phyloP scores from a whole-genome alignment of 495 filamentous ascomycete species.

The Penicillium macrosclerotiorum region DNA sequence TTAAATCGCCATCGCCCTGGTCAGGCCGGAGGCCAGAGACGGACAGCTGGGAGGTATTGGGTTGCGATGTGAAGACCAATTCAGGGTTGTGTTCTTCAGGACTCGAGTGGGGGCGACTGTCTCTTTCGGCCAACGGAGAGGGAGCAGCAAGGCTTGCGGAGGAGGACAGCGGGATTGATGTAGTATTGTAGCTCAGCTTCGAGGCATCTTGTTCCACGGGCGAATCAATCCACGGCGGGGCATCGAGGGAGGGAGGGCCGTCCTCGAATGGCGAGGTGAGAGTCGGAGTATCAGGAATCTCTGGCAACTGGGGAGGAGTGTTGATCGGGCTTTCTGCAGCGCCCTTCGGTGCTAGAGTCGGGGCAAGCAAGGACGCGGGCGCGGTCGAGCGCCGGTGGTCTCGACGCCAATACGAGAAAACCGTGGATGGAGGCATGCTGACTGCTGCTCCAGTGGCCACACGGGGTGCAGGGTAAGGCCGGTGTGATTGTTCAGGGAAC shows the following conservation, averaged over 20 bases:
- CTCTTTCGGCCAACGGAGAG: constrained; percentile 26
- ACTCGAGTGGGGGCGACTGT: constrained; percentile 34
- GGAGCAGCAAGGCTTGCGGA: constrained; percentile 29
- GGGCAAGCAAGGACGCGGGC: constrained; percentile 27
- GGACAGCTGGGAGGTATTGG: constrained; percentile 31
- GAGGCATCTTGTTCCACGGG: constrained; percentile 23
- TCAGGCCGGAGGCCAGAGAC: constrained; percentile 21
- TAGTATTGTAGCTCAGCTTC: constrained; percentile 24
- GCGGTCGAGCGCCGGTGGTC: constrained; percentile 44
- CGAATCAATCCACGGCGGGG: constrained; percentile 19
- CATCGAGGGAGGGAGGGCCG: constrained; percentile 15
- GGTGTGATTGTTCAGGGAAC: constrained; percentile 9
- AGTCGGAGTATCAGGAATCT: constrained; percentile 30
- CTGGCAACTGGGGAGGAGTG: constrained; percentile 35
- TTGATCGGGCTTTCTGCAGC: constrained; percentile 21
- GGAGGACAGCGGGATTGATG: constrained; percentile 32
- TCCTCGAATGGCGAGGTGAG: constrained; percentile 24
- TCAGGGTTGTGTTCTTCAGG: constrained; percentile 31
- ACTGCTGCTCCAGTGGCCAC: constrained; percentile 11
- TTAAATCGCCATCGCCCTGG: constrained; percentile 28
- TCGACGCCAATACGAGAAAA: constrained; percentile 51
- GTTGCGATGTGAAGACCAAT: constrained; percentile 20
- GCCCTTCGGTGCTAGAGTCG: constrained; percentile 20
- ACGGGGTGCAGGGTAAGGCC: constrained; percentile 2
- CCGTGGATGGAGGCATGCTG: constrained; percentile 43